Conservation (phyloP, 495 filamentous ascomycete species). For the Podospora sp. region DNA sequence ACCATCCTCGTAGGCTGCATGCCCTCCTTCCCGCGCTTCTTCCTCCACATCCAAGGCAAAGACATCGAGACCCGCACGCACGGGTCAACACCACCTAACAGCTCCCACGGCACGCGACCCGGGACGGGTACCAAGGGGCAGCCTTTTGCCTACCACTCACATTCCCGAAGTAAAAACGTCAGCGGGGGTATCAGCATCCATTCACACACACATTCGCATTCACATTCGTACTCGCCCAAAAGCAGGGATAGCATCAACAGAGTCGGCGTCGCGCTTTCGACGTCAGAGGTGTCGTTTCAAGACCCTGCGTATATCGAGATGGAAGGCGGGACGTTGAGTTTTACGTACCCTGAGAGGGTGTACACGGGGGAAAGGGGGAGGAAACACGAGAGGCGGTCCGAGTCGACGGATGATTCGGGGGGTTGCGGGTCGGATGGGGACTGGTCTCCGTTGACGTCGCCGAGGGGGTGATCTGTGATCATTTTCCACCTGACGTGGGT, state of each 20-base stretch:
- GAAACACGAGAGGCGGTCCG: not conserved
- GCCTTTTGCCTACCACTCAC: not conserved
- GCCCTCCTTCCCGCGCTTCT: conserved; percentile 37
- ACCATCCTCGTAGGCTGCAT: conserved; percentile 39
- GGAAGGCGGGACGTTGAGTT: conserved; percentile 9
- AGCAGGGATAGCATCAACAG: conserved; percentile 1
- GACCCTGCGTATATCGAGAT: conserved; percentile 16
- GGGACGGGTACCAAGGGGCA: not conserved
- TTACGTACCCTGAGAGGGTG: conserved; percentile 1
- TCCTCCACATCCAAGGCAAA: conserved; percentile 21
- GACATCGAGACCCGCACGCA: conserved; percentile 6
- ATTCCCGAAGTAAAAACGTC: not conserved
- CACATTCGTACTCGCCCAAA: not conserved
- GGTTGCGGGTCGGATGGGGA: conserved; percentile 8
- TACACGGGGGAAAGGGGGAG: not conserved
- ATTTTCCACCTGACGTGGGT: no score
- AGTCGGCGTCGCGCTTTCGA: conserved; percentile 21
- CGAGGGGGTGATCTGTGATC: not conserved
- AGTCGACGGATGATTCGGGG: not conserved
- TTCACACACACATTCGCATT: not conserved
- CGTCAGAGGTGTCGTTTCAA: conserved; percentile 16
- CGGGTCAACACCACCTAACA: not conserved
- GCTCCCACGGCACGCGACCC: not conserved
- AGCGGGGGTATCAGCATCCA: not conserved
- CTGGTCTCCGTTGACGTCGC: conserved; percentile 17